Conservation (phyloP, 2,329 filamentous ascomycete genomes). For the Tolypocladium tundrense region DNA sequence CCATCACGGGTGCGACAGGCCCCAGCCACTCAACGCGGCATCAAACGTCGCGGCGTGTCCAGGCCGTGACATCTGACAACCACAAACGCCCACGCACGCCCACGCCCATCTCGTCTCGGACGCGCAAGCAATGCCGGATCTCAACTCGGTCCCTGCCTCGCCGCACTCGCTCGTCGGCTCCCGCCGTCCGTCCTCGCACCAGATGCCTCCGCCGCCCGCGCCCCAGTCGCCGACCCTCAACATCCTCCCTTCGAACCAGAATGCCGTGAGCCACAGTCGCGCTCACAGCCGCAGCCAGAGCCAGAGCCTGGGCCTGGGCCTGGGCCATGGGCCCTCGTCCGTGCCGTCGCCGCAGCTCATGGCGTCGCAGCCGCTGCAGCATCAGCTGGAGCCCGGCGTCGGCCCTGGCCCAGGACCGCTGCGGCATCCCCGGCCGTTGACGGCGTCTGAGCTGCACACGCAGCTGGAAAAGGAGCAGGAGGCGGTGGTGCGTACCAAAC, state of each 20-base stretch:
- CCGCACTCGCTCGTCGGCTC: constrained; percentile 31
- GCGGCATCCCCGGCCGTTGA: constrained; percentile 78
- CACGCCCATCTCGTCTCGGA: neutral
- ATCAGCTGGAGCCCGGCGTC: constrained; percentile 29
- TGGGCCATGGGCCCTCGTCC: constrained; percentile 16
- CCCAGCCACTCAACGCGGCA: neutral
- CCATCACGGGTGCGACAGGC: neutral
- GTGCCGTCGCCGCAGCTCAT: constrained; percentile 14
- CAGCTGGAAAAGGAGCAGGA: constrained; percentile 94
- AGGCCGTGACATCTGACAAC: neutral
- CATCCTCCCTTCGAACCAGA: constrained; percentile 48
- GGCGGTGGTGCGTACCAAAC: constrained; percentile 56
- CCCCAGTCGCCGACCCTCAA: constrained; percentile 36
- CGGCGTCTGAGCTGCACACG: constrained; percentile 77
- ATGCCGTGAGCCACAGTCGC: constrained; percentile 28
- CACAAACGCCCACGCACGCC: neutral
- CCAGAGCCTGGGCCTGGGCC: constrained; percentile 3
- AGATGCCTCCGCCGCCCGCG: constrained; percentile 29
- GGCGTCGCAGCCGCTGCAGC: constrained; percentile 13
- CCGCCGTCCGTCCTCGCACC: constrained; percentile 32
- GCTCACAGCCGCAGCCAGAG: constrained; percentile 5
- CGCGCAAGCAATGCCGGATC: constrained; percentile 35
- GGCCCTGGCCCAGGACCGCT: constrained; percentile 59
- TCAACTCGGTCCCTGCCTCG: constrained; percentile 45
- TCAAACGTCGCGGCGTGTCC: neutral